Conservation (phyloP, 176 grass and related monocot species). For the Oropetium thomaeum region DNA sequence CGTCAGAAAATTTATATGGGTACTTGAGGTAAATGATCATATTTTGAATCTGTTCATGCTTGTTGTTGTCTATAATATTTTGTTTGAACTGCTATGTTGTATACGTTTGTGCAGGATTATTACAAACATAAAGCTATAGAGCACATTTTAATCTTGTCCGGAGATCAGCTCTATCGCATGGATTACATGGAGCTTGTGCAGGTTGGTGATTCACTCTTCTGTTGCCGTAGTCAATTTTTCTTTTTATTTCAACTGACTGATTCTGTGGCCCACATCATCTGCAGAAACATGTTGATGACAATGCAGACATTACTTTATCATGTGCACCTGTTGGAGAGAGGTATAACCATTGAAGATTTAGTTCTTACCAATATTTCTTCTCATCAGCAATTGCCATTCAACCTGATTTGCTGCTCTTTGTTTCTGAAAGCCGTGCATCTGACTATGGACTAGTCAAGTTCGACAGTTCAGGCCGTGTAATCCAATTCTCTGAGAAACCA, state of each 20-base stretch:
- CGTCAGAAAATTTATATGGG: conserved; percentile 74
- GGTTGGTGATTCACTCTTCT: conserved; percentile 19
- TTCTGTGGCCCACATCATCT: conserved; percentile 8
- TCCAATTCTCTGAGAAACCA: conserved; percentile 74
- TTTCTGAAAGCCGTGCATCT: conserved; percentile 56
- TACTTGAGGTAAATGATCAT: conserved; percentile 65
- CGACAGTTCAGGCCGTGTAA: conserved; percentile 52
- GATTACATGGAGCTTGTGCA: conserved; percentile 76
- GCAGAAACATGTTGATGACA: conserved; percentile 69
- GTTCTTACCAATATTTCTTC: not conserved
- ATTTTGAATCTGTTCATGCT: not conserved
- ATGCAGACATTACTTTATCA: conserved; percentile 71
- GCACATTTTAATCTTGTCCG: conserved; percentile 64
- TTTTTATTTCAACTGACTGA: conserved; percentile 15
- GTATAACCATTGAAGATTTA: conserved; percentile 27
- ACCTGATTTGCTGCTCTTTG: not conserved
- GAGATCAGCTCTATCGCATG: conserved; percentile 76
- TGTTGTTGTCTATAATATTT: not conserved
- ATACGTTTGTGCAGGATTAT: conserved; percentile 40
- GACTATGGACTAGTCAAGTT: conserved; percentile 74
- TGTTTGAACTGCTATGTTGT: not conserved
- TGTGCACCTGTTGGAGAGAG: conserved; percentile 53
- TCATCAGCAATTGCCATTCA: not conserved
- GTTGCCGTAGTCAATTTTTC: not conserved
- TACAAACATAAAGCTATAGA: conserved; percentile 67